Evolutionary conservation across 2,329 filamentous ascomycete genomes (phyloP), one percentile per base, ranked within the genome.

Genomic region (Aspergillus pseudotamarii): DNA sequence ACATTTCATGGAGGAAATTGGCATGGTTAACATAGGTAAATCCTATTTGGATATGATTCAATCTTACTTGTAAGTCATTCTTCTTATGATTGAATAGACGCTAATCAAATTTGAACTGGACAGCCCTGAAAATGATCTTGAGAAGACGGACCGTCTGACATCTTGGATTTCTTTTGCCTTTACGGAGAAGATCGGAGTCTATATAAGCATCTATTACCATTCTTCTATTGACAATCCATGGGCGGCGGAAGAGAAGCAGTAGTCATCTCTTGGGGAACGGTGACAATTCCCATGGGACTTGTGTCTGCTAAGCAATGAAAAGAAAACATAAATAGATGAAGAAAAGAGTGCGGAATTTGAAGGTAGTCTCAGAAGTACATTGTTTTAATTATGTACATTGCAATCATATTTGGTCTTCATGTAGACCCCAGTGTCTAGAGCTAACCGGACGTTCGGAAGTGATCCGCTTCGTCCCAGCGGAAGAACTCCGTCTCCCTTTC

Each of bases 141-240:
- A 9, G 16, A 21, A 38, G 26, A 38, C 26, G 8, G 57, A 60
- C 1, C 30, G 63, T 9, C 41, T 67, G 19, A 59, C 57, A 9
- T 65, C 62, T 6, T 69, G 65, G 65, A 54, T 69, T 21, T 69
- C 67, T 1, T 69, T 69, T 56, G 62, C 66, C 1, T 69, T 68
- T 28, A 63, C 62, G 2, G 65, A 69, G 38, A 60, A 59, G 21
- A 68, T 56, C 6, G 65, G 67, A 6, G 61, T 66, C 1, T 69
- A 69, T 26, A 23, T 69, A 19, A 68, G 66, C 38, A 57, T 66
- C 9, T 68, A 69, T 43, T 69, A 69, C 23, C 66, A 69, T 32
- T 64, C 67, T 4, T 59, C 60, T 9, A 14, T 8, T 2, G 56
- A 59, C 28, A 46, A 62, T 26, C n/a, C 50, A 19, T 59, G 57